Evolutionary conservation across 257 asterid genomes (phyloP).

Genomic region (Buddleja alternifolia): DNA sequence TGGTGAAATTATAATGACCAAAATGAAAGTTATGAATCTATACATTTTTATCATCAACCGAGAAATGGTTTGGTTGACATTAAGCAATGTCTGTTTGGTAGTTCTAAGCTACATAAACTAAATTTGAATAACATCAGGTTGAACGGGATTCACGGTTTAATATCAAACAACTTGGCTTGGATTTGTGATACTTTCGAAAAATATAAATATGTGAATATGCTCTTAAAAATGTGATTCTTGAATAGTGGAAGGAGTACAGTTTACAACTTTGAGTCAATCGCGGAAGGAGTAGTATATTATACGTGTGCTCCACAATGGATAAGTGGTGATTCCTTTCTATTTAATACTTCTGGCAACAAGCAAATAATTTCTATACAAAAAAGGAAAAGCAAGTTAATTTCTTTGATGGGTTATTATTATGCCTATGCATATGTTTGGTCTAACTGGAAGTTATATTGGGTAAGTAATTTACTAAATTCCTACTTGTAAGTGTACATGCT

Average conservation of each 20-base stretch:
- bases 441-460: background rate
- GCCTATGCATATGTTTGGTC: background rate
- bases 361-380: too few species aligned
- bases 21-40: background rate
- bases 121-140: background rate
- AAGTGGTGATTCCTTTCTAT: background rate
- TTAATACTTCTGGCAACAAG: background rate
- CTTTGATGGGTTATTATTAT: constrained; percentile 7
- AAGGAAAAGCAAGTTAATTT: background rate
- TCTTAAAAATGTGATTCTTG: background rate
- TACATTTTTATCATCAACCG: background rate
- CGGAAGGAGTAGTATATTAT: background rate
- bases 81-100: background rate
- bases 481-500: background rate
- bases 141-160: background rate
- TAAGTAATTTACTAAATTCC: constrained; percentile 10
- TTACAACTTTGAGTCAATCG: background rate
- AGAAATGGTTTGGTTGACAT: background rate
- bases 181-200: background rate
- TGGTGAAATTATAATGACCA: constrained; percentile 5
- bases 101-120: background rate
- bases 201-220: background rate
- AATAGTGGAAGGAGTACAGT: background rate
- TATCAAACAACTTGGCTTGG: background rate
- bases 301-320: background rate